Evolutionary conservation across 2,329 filamentous ascomycete genomes (phyloP).

Genomic region (Colletotrichum plurivorum): DNA sequence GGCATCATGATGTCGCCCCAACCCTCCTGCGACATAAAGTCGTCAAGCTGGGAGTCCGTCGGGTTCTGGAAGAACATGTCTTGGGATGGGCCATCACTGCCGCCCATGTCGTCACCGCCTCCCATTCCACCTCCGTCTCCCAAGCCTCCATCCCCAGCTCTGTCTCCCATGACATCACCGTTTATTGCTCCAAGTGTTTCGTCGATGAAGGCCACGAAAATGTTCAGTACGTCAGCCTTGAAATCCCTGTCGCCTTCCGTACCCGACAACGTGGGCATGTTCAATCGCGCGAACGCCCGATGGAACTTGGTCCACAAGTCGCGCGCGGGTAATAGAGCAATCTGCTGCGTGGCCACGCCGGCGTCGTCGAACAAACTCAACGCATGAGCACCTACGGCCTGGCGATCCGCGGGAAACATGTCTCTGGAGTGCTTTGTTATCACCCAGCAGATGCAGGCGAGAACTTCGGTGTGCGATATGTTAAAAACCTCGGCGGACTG

Average conservation of each 20-base stretch:
- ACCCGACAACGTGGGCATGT: not conserved
- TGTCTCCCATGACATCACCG: too few species aligned
- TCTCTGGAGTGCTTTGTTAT: not conserved
- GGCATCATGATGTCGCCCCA: not conserved
- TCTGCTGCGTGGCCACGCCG: not conserved
- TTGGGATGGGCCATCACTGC: not conserved
- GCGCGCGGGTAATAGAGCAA: not conserved
- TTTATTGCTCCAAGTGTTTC: not conserved
- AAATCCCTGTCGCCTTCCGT: not conserved
- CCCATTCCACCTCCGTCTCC: not conserved
- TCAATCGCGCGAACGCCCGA: not conserved
- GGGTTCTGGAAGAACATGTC: not conserved
- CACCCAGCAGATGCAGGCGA: conserved; percentile 21
- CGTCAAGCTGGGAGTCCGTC: not conserved
- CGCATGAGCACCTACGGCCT: not conserved
- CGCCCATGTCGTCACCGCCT: not conserved
- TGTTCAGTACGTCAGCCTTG: not conserved
- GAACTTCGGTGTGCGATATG: conserved; percentile 4
- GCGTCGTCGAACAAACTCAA: not conserved
- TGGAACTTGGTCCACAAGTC: conserved; percentile 2
- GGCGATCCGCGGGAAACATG: not conserved
- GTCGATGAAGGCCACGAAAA: not conserved
- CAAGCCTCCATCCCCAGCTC: too few species aligned
- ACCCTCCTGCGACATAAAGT: too few species aligned
- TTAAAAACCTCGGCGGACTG: not conserved